Evolutionary conservation across 768 basidiomycete species (phyloP).

Genomic region (Mycena metata): DNA sequence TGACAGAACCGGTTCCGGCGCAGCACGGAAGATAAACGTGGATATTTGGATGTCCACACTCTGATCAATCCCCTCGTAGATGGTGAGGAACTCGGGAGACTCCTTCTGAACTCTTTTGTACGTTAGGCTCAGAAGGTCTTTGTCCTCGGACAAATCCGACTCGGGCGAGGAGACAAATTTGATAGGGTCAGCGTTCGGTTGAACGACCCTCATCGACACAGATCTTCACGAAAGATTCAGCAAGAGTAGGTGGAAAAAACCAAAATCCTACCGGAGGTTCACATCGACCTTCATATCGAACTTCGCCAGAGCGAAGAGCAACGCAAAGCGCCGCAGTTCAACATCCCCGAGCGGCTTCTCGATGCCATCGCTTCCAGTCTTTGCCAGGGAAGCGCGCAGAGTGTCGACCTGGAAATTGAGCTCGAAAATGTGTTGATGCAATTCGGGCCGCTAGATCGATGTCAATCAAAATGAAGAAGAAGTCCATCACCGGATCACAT

Average conservation of each 20-base stretch:
- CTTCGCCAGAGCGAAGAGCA: constrained; percentile 81
- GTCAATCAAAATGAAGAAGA: not conserved
- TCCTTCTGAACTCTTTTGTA: constrained; percentile 86
- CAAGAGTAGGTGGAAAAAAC: constrained; percentile 7
- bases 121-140: constrained; percentile 81
- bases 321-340: constrained; percentile 80
- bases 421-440: constrained; percentile 79
- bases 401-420: constrained; percentile 89
- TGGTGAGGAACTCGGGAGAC: constrained; percentile 86
- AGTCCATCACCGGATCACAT: constrained; percentile 37
- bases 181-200: constrained; percentile 65
- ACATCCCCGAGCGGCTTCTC: constrained; percentile 88
- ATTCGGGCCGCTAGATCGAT: constrained; percentile 52
- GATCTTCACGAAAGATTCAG: constrained; percentile 60
- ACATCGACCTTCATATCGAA: constrained; percentile 91
- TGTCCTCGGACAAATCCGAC: constrained; percentile 54
- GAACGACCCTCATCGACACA: constrained; percentile 80
- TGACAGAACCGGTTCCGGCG: constrained; percentile 90
- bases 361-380: constrained; percentile 67
- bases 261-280: constrained; percentile 71
- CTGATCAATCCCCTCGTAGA: constrained; percentile 90
- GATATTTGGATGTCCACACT: constrained; percentile 89
- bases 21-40: constrained; percentile 89
- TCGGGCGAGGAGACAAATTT: constrained; percentile 76
- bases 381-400: constrained; percentile 84